Evolutionary conservation across 108 stramenopile species (phyloP), one percentile per base, ranked within the genome.

Genomic region (Schizochytrium sp.): DNA sequence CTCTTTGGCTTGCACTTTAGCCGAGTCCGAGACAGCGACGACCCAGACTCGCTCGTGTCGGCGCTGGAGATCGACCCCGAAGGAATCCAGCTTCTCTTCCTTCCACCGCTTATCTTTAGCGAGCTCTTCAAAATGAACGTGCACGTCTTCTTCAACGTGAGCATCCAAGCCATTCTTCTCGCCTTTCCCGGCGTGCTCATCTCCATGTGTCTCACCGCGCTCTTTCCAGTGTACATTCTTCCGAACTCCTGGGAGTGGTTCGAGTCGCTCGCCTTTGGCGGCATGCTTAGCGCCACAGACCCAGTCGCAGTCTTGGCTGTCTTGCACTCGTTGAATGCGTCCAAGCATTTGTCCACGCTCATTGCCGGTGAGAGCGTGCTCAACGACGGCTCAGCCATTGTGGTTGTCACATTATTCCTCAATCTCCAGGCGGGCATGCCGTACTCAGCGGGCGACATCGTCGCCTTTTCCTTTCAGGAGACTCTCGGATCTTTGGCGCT

Each of bases 251-350:
- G 92, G 92, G 72, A 57, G 60, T 94, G 92, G 93, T 72, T 58
- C 72, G 72, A 89, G 0, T 41, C 90, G 14, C 83, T 94, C 48
- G 53, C 93, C 72, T 92, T 95, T 83, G 95, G 94, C 12, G 92
- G 93, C 29, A 93, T 95, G 60, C 71, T 94, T 43, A 71, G 69
- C 55, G 95, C 95, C 21, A 95, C 94, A 4, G 95, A 95, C 60
- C 95, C 95, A 3, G 94, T 94, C 14, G 94, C 94, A 0, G 95
- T 95, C 10, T 16, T 93, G 58, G 90, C 90, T 10, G 44, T 93
- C 25, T 72, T 90, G 6, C 88, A 93, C 25, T 90, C 91, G n/a
- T 72, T 92, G 5, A 93, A 93, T 5, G 94, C 92, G 19, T 83
- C 93, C n/a, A 57, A 88, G 57, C 90, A 89, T 23, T 88, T 95